Conservation (phyloP, 768 basidiomycete genomes). For the Arthromyces matolae region DNA sequence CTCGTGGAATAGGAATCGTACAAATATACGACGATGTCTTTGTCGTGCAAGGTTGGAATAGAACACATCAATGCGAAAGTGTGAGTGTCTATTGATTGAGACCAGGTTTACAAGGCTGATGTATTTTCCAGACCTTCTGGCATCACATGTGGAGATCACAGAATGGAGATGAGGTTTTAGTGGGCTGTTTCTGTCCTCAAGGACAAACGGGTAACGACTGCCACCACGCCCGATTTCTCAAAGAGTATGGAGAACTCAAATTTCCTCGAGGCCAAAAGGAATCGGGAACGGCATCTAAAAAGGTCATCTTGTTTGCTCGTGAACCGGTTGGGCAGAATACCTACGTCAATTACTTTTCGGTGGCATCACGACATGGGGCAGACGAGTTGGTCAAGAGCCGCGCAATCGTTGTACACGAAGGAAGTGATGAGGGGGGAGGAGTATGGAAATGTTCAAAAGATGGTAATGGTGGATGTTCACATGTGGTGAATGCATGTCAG, state of each 20-base stretch:
- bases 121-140: background rate
- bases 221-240: background rate
- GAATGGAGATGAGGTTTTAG: background rate
- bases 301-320: background rate
- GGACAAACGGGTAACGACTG: background rate
- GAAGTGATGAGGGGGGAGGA: background rate
- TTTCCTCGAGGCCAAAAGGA: background rate
- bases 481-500: background rate
- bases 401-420: background rate
- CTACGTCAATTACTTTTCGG: background rate
- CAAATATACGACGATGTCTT: background rate
- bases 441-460: conserved; percentile 1
- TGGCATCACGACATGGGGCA: background rate
- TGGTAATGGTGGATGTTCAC: background rate
- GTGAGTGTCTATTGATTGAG: background rate
- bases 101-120: background rate
- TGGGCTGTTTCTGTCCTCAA: background rate
- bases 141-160: background rate
- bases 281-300: background rate
- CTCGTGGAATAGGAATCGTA: background rate
- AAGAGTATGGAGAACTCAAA: background rate
- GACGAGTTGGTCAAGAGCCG: background rate
- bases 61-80: background rate
- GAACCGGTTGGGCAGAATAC: background rate
- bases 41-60: background rate